Evolutionary conservation across 495 filamentous ascomycete species (phyloP).

Genomic region (Acidiella bohemica): DNA sequence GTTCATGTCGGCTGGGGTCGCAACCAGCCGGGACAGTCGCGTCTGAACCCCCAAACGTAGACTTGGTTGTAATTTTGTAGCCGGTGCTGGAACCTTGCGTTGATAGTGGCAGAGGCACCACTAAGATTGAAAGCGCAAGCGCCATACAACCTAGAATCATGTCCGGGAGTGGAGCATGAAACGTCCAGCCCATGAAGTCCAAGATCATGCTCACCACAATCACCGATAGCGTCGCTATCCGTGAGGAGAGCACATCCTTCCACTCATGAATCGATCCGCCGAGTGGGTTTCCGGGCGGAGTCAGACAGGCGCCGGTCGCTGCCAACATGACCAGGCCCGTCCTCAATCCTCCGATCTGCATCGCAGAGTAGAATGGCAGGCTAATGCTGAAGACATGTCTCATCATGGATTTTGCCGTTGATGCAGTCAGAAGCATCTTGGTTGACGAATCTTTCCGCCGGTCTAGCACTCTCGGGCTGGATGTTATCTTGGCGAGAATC

Average conservation of each 20-base stretch:
- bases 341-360: constrained; percentile 42
- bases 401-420: too few relatives aligned
- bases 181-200: constrained; percentile 18
- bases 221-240: constrained; percentile 22
- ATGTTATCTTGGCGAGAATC: constrained; percentile 26
- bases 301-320: constrained; percentile 31
- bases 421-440: too few relatives aligned
- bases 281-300: constrained; percentile 17
- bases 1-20: constrained; percentile 20
- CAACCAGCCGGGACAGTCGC: constrained; percentile 9
- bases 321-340: constrained; percentile 39
- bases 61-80: background rate
- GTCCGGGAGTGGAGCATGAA: constrained; percentile 8
- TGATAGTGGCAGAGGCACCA: constrained; percentile 32
- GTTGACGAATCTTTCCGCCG: constrained; percentile 22
- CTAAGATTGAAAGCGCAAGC: constrained; percentile 33
- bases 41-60: too few relatives aligned
- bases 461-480: constrained; percentile 22
- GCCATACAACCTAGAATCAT: constrained; percentile 35
- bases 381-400: too few relatives aligned
- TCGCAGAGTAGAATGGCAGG: constrained; percentile 43
- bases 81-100: background rate
- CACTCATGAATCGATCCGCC: constrained; percentile 16
- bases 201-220: constrained; percentile 12
- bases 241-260: constrained; percentile 23